phyloP scores from a whole-genome alignment of 257 asterid genomes.

The Orobanche coerulescens region DNA sequence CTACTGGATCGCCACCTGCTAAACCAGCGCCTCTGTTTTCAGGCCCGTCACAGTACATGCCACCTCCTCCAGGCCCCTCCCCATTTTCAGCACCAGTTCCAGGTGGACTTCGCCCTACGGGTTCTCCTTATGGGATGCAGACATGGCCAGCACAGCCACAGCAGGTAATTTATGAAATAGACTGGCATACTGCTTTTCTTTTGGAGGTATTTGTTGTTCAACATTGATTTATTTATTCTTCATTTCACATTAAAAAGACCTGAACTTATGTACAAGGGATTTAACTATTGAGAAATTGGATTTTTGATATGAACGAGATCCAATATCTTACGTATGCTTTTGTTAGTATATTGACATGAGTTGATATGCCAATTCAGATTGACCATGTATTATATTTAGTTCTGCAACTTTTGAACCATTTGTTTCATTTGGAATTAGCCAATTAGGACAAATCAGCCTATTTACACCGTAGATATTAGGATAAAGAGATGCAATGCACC shows the following conservation, averaged over 20 bases:
- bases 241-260: background rate
- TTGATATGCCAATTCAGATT: no score
- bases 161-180: slow-evolving; percentile 52
- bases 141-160: slow-evolving; percentile 69
- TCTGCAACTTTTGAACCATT: background rate
- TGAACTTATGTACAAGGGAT: background rate
- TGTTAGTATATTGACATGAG: background rate
- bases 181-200: background rate
- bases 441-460: background rate
- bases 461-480: background rate
- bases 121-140: slow-evolving; percentile 70
- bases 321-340: background rate
- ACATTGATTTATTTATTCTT: background rate
- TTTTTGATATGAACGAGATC: slow-evolving; percentile 9
- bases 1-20: slow-evolving; percentile 49
- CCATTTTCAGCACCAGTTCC: slow-evolving; percentile 56
- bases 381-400: slow-evolving; percentile 3
- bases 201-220: background rate
- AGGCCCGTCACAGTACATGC: no score
- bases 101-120: slow-evolving; percentile 47
- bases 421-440: background rate
- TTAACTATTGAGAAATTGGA: slow-evolving; percentile 7
- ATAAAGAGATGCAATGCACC: background rate
- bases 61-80: slow-evolving; percentile 28
- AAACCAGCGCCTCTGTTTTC: background rate